Percentiles rank a stretch among this genome's conserved stretches.
phyloP scores from a whole-genome alignment of 345 rosid species.

The Populus alba region DNA sequence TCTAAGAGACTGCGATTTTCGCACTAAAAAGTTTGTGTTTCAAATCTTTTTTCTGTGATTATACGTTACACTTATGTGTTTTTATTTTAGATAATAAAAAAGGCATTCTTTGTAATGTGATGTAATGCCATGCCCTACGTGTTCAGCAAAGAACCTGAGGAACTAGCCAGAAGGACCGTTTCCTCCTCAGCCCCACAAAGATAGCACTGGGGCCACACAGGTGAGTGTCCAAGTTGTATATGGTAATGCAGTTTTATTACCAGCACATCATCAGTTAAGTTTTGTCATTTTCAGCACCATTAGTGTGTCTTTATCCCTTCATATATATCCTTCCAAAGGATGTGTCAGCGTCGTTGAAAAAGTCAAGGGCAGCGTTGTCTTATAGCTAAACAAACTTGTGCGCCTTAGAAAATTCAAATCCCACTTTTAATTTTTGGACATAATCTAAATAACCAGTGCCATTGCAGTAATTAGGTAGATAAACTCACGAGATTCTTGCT shows the following conservation, averaged over 20 bases:
- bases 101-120: background rate
- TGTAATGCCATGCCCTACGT: background rate
- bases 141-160: background rate
- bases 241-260: background rate
- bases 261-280: slow-evolving; percentile 1
- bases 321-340: slow-evolving; percentile 22
- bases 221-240: background rate
- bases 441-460: slow-evolving; percentile 1
- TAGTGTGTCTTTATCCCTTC: background rate
- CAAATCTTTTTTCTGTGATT: background rate
- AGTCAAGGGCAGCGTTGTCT: slow-evolving; percentile 26
- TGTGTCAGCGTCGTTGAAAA: slow-evolving; percentile 18
- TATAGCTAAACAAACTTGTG: slow-evolving; percentile 43
- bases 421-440: slow-evolving; percentile 14
- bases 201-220: background rate
- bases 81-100: background rate
- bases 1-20: too few species aligned
- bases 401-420: slow-evolving; percentile 16
- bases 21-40: background rate
- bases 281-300: slow-evolving; percentile 19
- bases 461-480: slow-evolving; percentile 8
- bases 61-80: background rate
- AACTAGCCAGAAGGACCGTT: background rate
- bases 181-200: background rate
- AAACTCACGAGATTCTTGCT: slow-evolving; percentile 71